phyloP scores from a whole-genome alignment of 306 rosid species.

The Boehmeria nivea region DNA sequence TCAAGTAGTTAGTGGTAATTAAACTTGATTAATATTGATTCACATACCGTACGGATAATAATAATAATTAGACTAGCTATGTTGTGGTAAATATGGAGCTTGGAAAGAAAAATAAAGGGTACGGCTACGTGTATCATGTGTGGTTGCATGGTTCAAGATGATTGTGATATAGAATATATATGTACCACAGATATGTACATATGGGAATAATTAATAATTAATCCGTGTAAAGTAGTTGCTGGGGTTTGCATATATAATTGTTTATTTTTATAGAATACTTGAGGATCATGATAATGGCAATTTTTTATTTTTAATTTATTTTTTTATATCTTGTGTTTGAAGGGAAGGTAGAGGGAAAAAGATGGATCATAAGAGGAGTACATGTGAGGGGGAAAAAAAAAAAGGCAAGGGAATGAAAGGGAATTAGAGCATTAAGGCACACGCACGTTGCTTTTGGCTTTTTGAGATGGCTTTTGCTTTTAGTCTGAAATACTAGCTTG shows the following conservation, averaged over 20 bases:
- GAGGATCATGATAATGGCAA: slow-evolving; percentile 17
- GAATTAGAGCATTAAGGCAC: slow-evolving; percentile 12
- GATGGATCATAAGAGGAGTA: slow-evolving; percentile 13
- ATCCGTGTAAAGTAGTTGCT: slow-evolving; percentile 16
- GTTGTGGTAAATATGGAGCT: slow-evolving; percentile 4
- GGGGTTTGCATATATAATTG: no score
- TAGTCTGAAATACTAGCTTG: slow-evolving; percentile 22
- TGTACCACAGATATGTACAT: background rate
- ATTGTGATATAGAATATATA: background rate
- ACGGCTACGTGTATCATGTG: slow-evolving; percentile 10
- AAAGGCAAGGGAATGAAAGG: slow-evolving; percentile 21
- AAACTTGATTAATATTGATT: background rate
- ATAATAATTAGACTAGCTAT: background rate
- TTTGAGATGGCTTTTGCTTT: slow-evolving; percentile 17
- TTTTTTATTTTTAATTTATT: slow-evolving; percentile 11
- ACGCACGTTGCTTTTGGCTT: slow-evolving; percentile 29
- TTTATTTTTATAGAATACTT: background rate
- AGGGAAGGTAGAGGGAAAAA: slow-evolving; percentile 40
- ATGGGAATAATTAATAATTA: slow-evolving; percentile 7
- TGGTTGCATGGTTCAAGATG: slow-evolving; percentile 10
- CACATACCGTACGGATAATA: background rate
- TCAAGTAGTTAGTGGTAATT: no score
- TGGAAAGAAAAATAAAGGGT: background rate
- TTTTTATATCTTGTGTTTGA: slow-evolving; percentile 39
- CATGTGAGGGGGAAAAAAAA: background rate